Conservation (phyloP, 2,329 filamentous ascomycete species). For the Leptographium flavum region DNA sequence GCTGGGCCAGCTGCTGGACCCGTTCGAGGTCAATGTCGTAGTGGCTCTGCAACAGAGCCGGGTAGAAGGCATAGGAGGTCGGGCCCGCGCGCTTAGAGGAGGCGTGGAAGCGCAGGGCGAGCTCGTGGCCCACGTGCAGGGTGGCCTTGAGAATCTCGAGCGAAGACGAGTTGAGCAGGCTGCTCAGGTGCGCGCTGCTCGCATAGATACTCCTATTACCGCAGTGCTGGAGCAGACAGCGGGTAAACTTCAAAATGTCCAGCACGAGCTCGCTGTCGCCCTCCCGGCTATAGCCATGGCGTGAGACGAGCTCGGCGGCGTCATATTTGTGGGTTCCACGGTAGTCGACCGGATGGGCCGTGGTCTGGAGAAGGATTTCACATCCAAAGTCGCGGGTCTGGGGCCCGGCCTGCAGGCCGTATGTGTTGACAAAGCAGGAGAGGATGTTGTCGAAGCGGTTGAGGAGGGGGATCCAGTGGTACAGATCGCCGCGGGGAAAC, state of each 20-base stretch:
- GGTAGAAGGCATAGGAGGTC: slow-evolving; percentile 51
- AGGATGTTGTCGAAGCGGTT: slow-evolving; percentile 88
- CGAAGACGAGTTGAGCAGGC: slow-evolving; percentile 77
- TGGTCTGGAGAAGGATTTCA: slow-evolving; percentile 46
- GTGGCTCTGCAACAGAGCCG: slow-evolving; percentile 66
- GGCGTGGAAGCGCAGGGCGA: slow-evolving; percentile 86
- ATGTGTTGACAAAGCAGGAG: slow-evolving; percentile 66
- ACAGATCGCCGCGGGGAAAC: slow-evolving; percentile 86
- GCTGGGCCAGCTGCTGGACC: slow-evolving; percentile 67
- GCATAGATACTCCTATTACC: slow-evolving; percentile 93
- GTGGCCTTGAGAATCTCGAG: slow-evolving; percentile 64
- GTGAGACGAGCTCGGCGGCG: slow-evolving; percentile 31
- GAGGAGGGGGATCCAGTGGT: slow-evolving; percentile 92
- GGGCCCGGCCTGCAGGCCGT: slow-evolving; percentile 65
- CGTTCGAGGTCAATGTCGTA: slow-evolving; percentile 69
- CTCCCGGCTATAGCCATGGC: slow-evolving; percentile 55
- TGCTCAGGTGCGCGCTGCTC: slow-evolving; percentile 80
- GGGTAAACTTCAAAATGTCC: slow-evolving; percentile 69
- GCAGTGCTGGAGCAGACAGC: slow-evolving; percentile 81
- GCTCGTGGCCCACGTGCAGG: slow-evolving; percentile 66
- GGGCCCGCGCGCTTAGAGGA: slow-evolving; percentile 66
- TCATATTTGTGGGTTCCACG: slow-evolving; percentile 35
- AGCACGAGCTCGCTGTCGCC: slow-evolving; percentile 73
- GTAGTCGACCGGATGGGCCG: slow-evolving; percentile 31
- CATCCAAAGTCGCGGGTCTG: slow-evolving; percentile 64